A percentile compares a stretch with the other conserved stretches of the same genome.
phyloP scores from a whole-genome alignment of 2,329 filamentous ascomycete species.

The Pestalotiopsis sp. region DNA sequence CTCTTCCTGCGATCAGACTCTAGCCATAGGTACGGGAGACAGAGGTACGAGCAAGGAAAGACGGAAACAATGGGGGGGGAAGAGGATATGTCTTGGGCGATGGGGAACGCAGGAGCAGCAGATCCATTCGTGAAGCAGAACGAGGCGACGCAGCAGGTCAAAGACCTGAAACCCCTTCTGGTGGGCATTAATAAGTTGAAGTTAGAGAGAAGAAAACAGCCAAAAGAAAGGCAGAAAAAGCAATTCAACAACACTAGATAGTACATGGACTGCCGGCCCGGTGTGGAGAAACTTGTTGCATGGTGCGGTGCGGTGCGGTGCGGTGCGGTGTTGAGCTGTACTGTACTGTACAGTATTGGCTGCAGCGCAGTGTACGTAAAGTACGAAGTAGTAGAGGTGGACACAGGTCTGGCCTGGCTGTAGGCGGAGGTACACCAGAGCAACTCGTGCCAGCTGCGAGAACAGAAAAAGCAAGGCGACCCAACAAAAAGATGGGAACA shows the following conservation, averaged over 20 bases:
- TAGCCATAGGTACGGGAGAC: background rate
- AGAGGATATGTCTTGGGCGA: background rate
- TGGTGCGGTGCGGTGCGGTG: background rate
- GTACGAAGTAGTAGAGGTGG: background rate
- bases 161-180: conserved; percentile 5
- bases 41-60: background rate
- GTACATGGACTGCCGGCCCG: background rate
- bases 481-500: background rate
- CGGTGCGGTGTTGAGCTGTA: too few relatives aligned
- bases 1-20: background rate
- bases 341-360: background rate
- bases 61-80: background rate
- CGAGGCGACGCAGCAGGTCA: conserved; percentile 7
- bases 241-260: background rate
- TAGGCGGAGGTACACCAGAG: background rate
- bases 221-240: conserved; percentile 5
- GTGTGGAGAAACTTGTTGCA: background rate
- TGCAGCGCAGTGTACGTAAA: background rate
- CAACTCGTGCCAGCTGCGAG: background rate
- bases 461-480: background rate
- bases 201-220: background rate
- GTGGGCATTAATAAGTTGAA: conserved; percentile 12
- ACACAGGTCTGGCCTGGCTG: background rate
- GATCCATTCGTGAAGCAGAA: background rate
- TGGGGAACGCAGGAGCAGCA: conserved; percentile 2